phyloP scores from a whole-genome alignment of 2,329 filamentous ascomycete genomes.

The Colletotrichum filicis region DNA sequence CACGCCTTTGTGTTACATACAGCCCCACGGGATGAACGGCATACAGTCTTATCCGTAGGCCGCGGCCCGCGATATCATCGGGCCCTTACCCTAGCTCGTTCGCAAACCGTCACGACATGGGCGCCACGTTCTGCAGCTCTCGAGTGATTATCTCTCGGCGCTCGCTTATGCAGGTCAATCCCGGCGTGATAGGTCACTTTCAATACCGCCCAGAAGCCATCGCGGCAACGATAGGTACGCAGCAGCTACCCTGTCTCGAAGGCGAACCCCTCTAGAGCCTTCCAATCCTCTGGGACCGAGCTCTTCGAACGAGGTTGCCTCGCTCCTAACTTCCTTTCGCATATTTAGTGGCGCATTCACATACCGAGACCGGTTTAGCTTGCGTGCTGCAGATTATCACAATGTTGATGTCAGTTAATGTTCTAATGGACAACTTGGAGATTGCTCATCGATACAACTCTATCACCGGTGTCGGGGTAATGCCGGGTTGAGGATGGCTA shows the following conservation, averaged over 20 bases:
- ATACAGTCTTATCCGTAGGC: not conserved
- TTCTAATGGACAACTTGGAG: not conserved
- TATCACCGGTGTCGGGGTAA: constrained; percentile 16
- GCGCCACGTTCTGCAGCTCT: not conserved
- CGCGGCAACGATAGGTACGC: not conserved
- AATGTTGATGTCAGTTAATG: not conserved
- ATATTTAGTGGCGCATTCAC: not conserved
- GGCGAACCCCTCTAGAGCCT: not conserved
- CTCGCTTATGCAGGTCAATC: no score
- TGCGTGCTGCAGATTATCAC: not conserved
- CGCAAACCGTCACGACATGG: not conserved
- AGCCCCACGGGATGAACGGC: not conserved
- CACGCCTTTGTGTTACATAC: not conserved
- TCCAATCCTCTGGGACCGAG: not conserved
- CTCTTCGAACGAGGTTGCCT: not conserved
- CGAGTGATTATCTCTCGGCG: not conserved
- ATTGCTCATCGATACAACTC: not conserved
- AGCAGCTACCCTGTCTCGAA: not conserved
- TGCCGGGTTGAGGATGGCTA: not conserved
- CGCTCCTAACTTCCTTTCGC: not conserved
- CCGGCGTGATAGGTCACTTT: not conserved
- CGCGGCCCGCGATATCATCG: constrained; percentile 18
- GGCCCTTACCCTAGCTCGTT: not conserved
- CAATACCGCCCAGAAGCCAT: not conserved
- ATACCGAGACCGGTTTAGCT: not conserved